Conservation (phyloP, 768 basidiomycete species). For the Naganishia onofrii region DNA sequence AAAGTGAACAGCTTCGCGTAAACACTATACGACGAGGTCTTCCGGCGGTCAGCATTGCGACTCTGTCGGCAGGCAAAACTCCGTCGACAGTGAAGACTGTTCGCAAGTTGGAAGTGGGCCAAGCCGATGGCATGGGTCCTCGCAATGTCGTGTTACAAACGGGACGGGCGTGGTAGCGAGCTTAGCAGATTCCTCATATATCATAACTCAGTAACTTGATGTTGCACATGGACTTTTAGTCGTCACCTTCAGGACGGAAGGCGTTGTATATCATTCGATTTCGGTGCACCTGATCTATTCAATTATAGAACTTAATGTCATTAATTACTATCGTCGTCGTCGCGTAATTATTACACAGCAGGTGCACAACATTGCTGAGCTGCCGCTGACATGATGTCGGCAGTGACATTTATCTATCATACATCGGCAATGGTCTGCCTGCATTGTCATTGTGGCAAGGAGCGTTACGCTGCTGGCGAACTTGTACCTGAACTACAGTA, state of each 20-base stretch:
- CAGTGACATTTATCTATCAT: no score
- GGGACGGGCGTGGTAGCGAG: conserved; percentile 1
- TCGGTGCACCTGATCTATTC: not conserved
- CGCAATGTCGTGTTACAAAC: not conserved
- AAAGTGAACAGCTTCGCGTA: not conserved
- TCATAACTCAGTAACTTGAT: not conserved
- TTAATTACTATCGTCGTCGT: no score
- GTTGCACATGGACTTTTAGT: not conserved
- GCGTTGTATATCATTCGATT: not conserved
- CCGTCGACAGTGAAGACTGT: conserved; percentile 2
- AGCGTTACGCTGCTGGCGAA: no score
- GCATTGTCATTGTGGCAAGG: no score
- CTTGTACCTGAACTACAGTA: no score
- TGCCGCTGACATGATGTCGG: no score
- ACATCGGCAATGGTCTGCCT: no score
- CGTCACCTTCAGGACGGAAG: not conserved
- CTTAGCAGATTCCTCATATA: not conserved
- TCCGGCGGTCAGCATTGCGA: not conserved
- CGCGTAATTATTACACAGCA: no score
- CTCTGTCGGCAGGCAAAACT: not conserved
- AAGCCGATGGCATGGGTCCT: conserved; percentile 24
- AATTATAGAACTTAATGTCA: no score
- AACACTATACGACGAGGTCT: not conserved
- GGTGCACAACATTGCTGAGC: no score
- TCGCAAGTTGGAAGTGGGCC: conserved; percentile 18